A percentile compares a stretch with the other conserved stretches of the same genome.
phyloP scores from a whole-genome alignment of 176 grass and related monocot genomes.

The Zoysia pacifica region DNA sequence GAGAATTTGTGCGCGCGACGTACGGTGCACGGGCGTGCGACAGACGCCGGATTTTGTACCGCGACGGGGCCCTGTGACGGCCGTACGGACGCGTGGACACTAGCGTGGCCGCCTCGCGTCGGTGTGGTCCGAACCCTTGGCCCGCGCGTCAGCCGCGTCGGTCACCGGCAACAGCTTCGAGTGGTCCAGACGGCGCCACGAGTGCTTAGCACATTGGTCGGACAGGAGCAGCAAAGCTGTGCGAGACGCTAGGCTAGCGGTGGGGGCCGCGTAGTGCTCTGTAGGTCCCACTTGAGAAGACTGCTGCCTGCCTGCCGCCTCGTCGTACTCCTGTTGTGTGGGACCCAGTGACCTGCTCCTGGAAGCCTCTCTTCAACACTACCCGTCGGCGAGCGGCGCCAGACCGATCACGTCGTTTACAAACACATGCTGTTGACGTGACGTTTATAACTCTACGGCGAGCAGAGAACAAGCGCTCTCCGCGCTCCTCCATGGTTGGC shows the following conservation, averaged over 20 bases:
- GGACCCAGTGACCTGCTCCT: background rate
- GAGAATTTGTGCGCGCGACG: too few species aligned
- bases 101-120: slow-evolving; percentile 1
- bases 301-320: background rate
- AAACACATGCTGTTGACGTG: background rate
- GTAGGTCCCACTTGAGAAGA: background rate
- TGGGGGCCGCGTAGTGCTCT: background rate
- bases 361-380: background rate
- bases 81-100: slow-evolving; percentile 25
- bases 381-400: background rate
- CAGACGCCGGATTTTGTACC: background rate
- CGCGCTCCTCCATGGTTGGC: too few species aligned
- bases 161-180: slow-evolving; percentile 16
- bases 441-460: background rate
- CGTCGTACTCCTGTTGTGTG: background rate
- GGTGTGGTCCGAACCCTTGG: background rate
- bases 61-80: background rate
- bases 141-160: slow-evolving; percentile 16
- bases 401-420: background rate
- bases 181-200: slow-evolving; percentile 28
- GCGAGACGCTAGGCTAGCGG: background rate
- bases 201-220: background rate
- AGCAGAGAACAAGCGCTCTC: background rate
- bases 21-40: background rate
- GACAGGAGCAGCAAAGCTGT: background rate